These are phyloP conservation scores for Fagus crenata DNA, from an alignment of 306 rosid species.

Conservation along the genomic window DNA sequence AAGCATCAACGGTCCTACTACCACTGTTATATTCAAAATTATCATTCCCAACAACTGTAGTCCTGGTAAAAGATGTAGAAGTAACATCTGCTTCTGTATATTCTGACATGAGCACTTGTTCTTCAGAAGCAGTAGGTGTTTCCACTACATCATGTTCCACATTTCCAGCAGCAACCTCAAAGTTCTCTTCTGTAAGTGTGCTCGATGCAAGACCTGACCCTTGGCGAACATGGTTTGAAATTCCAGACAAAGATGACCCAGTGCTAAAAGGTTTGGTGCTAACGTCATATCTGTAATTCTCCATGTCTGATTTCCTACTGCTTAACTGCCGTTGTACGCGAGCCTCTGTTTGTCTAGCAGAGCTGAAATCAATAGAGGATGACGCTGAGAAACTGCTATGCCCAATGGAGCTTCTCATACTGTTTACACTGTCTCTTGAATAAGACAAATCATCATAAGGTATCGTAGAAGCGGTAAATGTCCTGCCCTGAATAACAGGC, in stretches of 20 bases:
- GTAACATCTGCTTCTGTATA: constrained; percentile 37
- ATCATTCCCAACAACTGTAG: constrained; percentile 42
- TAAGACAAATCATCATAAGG: constrained; percentile 57
- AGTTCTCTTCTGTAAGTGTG: constrained; percentile 35
- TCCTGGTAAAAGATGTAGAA: constrained; percentile 33
- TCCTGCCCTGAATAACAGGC: constrained; percentile 61
- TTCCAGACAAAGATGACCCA: constrained; percentile 42
- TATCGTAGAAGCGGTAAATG: constrained; percentile 61
- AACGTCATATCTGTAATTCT: constrained; percentile 43
- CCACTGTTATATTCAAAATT: constrained; percentile 35
- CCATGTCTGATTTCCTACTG: constrained; percentile 49
- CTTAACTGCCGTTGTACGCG: constrained; percentile 65
- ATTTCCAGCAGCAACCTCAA: constrained; percentile 37
- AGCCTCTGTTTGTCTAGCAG: constrained; percentile 52
- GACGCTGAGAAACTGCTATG: constrained; percentile 73
- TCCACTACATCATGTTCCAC: constrained; percentile 37
- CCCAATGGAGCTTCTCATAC: constrained; percentile 65
- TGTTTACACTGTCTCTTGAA: constrained; percentile 61
- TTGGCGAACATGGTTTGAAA: constrained; percentile 43
- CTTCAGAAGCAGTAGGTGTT: constrained; percentile 36
- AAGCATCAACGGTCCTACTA: constrained; percentile 42
- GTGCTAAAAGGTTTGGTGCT: constrained; percentile 43
- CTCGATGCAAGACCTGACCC: constrained; percentile 36
- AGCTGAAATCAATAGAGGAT: constrained; percentile 66
- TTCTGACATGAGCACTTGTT: constrained; percentile 37